These are phyloP conservation scores for Malus fusca DNA, from an alignment of 306 rosid species.

Conservation along the genomic window DNA sequence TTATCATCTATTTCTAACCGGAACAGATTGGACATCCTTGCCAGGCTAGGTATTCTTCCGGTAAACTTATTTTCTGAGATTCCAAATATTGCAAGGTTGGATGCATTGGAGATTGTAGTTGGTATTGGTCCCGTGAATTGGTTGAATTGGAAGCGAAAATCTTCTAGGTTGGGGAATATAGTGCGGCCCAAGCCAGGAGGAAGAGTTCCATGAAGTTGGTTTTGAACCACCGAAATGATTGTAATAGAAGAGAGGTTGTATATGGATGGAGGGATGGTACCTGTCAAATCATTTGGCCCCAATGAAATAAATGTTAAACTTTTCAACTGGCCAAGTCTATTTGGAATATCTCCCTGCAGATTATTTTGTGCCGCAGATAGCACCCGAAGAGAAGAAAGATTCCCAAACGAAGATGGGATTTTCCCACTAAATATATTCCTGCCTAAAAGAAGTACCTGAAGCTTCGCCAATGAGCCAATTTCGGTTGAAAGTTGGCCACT, in stretches of 20 bases:
- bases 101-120: too few species aligned
- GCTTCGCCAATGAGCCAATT: conserved; percentile 1
- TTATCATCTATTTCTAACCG: background rate
- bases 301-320: background rate
- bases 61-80: background rate
- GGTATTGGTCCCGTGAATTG: background rate
- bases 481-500: background rate
- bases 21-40: background rate
- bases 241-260: conserved; percentile 20
- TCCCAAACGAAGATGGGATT: conserved; percentile 17
- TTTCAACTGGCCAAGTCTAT: conserved; percentile 15
- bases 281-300: conserved; percentile 8
- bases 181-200: background rate
- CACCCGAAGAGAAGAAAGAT: conserved; percentile 1
- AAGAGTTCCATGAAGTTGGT: background rate
- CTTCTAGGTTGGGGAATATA: background rate
- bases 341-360: conserved; percentile 22
- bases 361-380: background rate
- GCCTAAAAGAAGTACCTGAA: background rate
- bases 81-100: too few species aligned
- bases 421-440: conserved; percentile 11
- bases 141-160: accelerated
- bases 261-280: conserved; percentile 16
- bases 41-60: conserved; percentile 23
- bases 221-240: background rate